Base-by-base conservation (phyloP, 2,329 filamentous ascomycete genomes). In the Cladosporium sp. region DNA sequence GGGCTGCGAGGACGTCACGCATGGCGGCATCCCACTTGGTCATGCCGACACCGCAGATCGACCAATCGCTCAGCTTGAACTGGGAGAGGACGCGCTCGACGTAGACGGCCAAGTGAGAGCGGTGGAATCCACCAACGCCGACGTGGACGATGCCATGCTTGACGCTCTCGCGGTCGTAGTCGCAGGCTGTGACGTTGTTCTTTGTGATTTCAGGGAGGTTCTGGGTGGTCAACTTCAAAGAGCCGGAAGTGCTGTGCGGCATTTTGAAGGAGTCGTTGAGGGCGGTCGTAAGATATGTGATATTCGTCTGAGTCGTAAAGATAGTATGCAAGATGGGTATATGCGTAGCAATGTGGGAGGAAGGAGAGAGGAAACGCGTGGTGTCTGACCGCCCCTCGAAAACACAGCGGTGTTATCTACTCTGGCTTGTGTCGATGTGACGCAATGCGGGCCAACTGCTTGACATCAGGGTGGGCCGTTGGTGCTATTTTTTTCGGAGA, bases 121-220 rank as follows among this genome's bases (percentile, higher is more conserved):
- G 72, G 74, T 82, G 80, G 73, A 82, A 82, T 67, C 80, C 80
- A 61, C 80, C 80, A 12, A 82, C 80, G 52, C 80, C 80, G 58
- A 82, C 71, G 69, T 82, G 80, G 47, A 82, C 80, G 55, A 82
- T 81, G 38, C 80, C 80, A 67, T 82, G 78, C 73, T 80, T 82
- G 62, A 81, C 72, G 61, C 64, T 64, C 61, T 66, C 67, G 52
- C 80, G 78, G 51, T 71, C 68, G 67, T 82, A 82, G 59, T 70
- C 75, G 3, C 78, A 78, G 40, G 76, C 66, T 61, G 71, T 69
- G 61, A 78, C 67, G 36, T 65, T 59, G 28, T 63, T 43, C 51
- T 70, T 60, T 14, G 67, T 42, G 50, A 78, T 76, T 59, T 73
- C 70, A 50, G 70, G 59, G 55, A 78, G 64, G 63, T 75, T 76